phyloP scores from a whole-genome alignment of 2,329 filamentous ascomycete genomes.

The Albophoma yamanashiensis region DNA sequence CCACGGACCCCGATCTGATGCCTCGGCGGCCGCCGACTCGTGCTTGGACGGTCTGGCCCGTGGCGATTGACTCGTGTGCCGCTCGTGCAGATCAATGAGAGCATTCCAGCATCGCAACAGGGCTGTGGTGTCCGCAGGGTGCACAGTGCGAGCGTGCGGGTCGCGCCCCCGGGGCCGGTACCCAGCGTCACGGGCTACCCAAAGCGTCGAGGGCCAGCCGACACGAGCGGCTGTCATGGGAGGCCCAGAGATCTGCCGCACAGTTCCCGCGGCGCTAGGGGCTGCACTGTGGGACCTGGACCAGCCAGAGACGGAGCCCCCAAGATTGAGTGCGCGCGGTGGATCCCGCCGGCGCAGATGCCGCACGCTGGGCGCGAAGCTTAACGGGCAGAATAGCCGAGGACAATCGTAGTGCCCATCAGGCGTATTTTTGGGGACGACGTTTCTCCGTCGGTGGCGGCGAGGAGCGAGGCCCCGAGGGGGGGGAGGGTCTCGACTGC shows the following conservation, averaged over 20 bases:
- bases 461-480: not conserved
- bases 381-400: not conserved
- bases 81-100: not conserved
- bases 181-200: not conserved
- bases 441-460: not conserved
- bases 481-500: not conserved
- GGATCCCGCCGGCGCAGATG: not conserved
- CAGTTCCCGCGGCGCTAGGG: conserved; percentile 2
- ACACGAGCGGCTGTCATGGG: not conserved
- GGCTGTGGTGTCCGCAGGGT: not conserved
- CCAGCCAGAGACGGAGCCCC: not conserved
- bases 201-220: not conserved
- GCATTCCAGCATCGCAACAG: no score
- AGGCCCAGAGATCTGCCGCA: conserved; percentile 3
- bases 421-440: not conserved
- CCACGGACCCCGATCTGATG: no score
- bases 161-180: not conserved
- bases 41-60: not conserved
- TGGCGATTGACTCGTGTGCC: not conserved
- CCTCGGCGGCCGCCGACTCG: not conserved
- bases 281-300: not conserved
- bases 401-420: not conserved
- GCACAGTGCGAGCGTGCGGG: not conserved
- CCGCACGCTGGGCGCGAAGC: not conserved
- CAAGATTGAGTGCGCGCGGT: not conserved